Evolutionary conservation across 371 early-diverging fungal species (phyloP).

Genomic region (Nematocida sp.): DNA sequence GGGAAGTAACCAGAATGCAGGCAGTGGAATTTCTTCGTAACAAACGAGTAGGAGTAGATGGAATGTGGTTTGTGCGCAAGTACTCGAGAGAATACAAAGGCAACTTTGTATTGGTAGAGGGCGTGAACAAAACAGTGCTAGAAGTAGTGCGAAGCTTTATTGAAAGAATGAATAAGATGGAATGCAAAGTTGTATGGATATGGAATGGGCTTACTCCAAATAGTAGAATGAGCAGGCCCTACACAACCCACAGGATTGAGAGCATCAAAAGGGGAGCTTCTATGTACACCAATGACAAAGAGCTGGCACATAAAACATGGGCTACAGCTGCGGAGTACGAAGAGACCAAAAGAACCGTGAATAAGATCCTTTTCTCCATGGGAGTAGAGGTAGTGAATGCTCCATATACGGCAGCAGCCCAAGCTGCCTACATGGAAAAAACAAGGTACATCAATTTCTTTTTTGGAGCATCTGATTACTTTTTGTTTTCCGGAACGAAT

Average conservation of each 20-base stretch:
- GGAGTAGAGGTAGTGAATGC: conserved; percentile 57
- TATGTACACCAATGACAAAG: conserved; percentile 8
- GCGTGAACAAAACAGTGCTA: conserved; percentile 17
- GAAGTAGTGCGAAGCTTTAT: conserved; percentile 3
- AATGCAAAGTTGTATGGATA: conserved; percentile 59
- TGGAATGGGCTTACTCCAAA: conserved; percentile 62
- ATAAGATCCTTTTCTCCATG: conserved; percentile 31
- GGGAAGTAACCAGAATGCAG: conserved; percentile 12
- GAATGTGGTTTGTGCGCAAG: conserved; percentile 64
- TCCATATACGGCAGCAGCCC: conserved; percentile 65
- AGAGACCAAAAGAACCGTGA: conserved; percentile 38
- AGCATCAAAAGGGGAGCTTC: not conserved
- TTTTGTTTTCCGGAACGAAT: conserved; percentile 55
- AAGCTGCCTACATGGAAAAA: conserved; percentile 61
- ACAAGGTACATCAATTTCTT: conserved; percentile 51
- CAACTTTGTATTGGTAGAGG: conserved; percentile 16
- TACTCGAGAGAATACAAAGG: conserved; percentile 22
- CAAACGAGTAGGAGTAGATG: conserved; percentile 60
- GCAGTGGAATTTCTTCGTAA: conserved; percentile 54
- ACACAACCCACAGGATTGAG: not conserved
- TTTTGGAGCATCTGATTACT: conserved; percentile 61
- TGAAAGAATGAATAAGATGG: conserved; percentile 1
- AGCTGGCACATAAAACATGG: conserved; percentile 35
- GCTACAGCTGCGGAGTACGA: conserved; percentile 37
- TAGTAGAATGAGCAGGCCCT: not conserved